phyloP scores from a whole-genome alignment of 1,284 basidiomycete genomes.

The Cryptococcus sp. region DNA sequence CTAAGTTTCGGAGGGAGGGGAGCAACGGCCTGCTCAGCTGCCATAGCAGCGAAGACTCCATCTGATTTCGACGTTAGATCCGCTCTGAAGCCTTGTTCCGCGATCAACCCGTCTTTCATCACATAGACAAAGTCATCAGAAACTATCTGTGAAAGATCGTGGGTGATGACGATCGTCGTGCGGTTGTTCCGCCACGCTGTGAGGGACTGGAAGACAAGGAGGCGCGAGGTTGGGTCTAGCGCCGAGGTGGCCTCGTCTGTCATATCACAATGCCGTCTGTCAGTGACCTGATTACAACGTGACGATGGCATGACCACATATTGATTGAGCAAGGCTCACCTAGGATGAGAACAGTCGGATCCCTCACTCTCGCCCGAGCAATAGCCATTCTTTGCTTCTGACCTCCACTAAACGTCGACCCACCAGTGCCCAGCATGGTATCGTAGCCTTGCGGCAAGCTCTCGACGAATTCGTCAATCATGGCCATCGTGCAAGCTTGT shows the following conservation, averaged over 20 bases:
- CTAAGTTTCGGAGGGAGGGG: conserved; percentile 45
- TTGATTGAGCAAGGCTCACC: conserved; percentile 60
- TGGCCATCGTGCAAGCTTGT: conserved; percentile 77
- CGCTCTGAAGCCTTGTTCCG: conserved; percentile 81
- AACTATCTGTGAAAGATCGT: conserved; percentile 84
- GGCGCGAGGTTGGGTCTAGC: conserved; percentile 82
- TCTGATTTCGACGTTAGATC: conserved; percentile 63
- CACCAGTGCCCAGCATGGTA: conserved; percentile 72
- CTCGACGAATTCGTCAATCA: conserved; percentile 83
- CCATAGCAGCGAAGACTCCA: conserved; percentile 54
- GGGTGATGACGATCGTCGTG: conserved; percentile 95
- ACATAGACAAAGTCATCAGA: conserved; percentile 86
- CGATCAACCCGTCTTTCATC: conserved; percentile 76
- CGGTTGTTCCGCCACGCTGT: conserved; percentile 76
- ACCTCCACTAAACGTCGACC: conserved; percentile 82
- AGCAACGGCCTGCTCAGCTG: conserved; percentile 48
- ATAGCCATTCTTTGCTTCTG: conserved; percentile 92
- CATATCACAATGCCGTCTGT: neutral
- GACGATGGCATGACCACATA: neutral
- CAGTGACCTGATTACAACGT: neutral
- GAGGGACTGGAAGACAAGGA: conserved; percentile 86
- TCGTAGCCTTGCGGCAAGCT: conserved; percentile 87
- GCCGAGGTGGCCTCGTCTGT: conserved; percentile 95
- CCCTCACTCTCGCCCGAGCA: conserved; percentile 80
- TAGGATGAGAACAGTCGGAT: conserved; percentile 88